Base-by-base conservation (phyloP, 2,329 filamentous ascomycete genomes). In the Cladosporium sphaerospermum region DNA sequence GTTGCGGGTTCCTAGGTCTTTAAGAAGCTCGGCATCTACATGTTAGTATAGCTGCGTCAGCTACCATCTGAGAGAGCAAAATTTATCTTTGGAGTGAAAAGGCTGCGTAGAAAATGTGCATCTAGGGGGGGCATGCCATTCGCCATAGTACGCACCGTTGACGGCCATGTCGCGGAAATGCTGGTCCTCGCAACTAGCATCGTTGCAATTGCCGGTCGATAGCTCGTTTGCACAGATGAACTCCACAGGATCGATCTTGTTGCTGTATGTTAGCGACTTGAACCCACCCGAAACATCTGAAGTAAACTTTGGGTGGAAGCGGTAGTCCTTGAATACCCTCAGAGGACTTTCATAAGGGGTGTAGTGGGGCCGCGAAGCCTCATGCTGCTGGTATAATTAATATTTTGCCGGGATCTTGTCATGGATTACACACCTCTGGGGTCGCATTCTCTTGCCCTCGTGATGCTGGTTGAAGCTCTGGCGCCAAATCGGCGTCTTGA, bases 251-350 rank as follows among this genome's bases (percentile, higher is more conserved):
- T 96, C 84, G 71, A 99, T 95, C 61, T 84, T 85, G 71, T 95
- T 88, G 73, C 89, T 96, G 73, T 92, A 97, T 41, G 91, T 97
- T 75, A 95, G 78, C 59, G 93, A 97, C 66, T 86, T 85, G 66
- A 90, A 85, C 41, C 92, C 92, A 57, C 85, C 86, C 53, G 81
- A 68, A 54, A 96, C 83, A 53, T 81, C 75, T 46, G 85, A 70
- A 59, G 77, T 75, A 71, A 84, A 97, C 48, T 81, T 76, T 32
- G 89, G 88, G 67, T 97, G 91, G 67, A 92, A 96, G 61, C 92
- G 89, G 72, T 88, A 99, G 36, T 88, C 86, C 68, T 84, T 89
- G 70, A 97, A 96, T 61, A 81, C 80, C 61, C 81, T 83, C 56
- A 99, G 76, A 32, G 90, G 88, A 65, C 89, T 95, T 65, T 87